These are phyloP conservation scores for Pseudogymnoascus sp. DNA, from an alignment of 2,329 filamentous ascomycete species.

Conservation along the genomic window DNA sequence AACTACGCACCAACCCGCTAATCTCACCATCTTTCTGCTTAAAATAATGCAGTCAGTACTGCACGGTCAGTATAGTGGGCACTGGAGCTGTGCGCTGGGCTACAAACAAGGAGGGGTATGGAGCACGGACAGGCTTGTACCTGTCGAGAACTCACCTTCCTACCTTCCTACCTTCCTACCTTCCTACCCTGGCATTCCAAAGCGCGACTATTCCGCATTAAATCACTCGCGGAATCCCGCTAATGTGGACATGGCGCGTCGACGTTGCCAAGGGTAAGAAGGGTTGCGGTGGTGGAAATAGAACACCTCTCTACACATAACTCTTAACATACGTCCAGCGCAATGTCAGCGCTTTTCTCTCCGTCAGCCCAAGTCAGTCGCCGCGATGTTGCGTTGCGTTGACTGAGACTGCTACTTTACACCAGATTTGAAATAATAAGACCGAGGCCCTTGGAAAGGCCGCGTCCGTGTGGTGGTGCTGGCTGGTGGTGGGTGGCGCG, in stretches of 20 bases:
- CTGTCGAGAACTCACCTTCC: background rate
- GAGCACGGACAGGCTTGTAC: background rate
- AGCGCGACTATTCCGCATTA: background rate
- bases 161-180: too few species aligned
- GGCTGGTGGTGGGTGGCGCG: background rate
- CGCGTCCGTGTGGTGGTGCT: background rate
- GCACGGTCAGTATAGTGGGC: background rate
- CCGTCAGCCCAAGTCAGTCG: background rate
- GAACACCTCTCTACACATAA: background rate
- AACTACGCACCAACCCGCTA: background rate
- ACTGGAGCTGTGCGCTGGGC: background rate
- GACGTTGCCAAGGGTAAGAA: background rate
- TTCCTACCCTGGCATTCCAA: background rate
- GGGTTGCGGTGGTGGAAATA: background rate
- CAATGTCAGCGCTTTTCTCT: background rate
- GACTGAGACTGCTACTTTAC: background rate
- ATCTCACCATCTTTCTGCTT: background rate
- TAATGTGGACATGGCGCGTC: background rate
- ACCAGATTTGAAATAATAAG: slow-evolving; percentile 3
- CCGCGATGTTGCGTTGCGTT: background rate
- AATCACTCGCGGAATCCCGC: background rate
- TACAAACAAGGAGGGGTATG: background rate
- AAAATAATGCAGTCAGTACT: background rate
- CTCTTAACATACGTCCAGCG: background rate
- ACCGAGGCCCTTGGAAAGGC: background rate